These are phyloP conservation scores for Colletotrichum sp. DNA, from an alignment of 2,329 filamentous ascomycete genomes.

Conservation along the genomic window DNA sequence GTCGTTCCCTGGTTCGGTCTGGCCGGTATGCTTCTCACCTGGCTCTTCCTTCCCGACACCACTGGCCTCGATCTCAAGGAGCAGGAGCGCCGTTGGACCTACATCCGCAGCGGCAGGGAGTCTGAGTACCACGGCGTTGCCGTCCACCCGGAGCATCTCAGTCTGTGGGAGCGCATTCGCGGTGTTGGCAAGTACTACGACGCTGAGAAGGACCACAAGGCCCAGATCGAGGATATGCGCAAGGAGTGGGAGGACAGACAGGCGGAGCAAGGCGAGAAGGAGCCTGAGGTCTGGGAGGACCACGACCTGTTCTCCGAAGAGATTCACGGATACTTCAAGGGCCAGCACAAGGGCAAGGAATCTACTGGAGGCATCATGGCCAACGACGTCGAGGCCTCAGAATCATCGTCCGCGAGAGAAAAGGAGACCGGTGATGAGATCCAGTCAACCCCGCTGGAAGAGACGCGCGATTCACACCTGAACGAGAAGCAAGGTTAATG, in stretches of 20 bases:
- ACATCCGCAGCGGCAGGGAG: constrained; percentile 78
- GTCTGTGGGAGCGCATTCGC: constrained; percentile 82
- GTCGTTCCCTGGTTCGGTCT: constrained; percentile 97
- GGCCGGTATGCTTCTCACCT: constrained; percentile 81
- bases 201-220: constrained; percentile 79
- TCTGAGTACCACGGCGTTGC: constrained; percentile 92
- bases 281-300: constrained; percentile 50
- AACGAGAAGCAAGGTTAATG: constrained; percentile 11
- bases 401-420: constrained; percentile 7
- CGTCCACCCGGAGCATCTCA: constrained; percentile 87
- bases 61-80: constrained; percentile 96
- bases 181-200: constrained; percentile 85
- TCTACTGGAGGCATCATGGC: neutral
- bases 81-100: constrained; percentile 92
- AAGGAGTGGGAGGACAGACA: constrained; percentile 63
- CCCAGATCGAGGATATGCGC: constrained; percentile 84
- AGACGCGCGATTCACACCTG: neutral
- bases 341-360: constrained; percentile 16
- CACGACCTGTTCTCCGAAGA: constrained; percentile 57
- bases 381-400: neutral
- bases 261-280: constrained; percentile 50
- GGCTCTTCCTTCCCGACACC: constrained; percentile 91
- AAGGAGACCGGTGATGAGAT: constrained; percentile 12
- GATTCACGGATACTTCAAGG: constrained; percentile 60
- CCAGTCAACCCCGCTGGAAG: neutral